Evolutionary conservation across 164 flowering plant species (phyloP), one percentile per base, ranked within the genome.

Genomic region (Aristolochia fimbriata): DNA sequence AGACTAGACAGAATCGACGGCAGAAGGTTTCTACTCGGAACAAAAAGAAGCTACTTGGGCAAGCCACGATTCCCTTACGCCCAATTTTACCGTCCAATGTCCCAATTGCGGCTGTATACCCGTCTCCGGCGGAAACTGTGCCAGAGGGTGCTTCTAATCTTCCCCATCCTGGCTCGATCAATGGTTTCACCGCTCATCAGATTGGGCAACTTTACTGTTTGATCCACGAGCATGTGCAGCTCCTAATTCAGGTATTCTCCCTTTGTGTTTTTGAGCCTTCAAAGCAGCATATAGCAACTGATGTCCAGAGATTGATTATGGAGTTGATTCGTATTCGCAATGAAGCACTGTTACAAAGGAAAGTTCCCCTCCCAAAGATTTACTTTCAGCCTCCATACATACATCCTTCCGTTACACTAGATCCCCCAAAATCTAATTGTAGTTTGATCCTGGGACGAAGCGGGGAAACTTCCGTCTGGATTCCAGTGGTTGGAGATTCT

Each of bases 161-260:
- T 58, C 60, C 59, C 33, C 72, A 67, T 51, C 70, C 68, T 62
- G 75, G 68, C 59, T 49, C 55, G 15, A 20, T 70, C 20, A 80
- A 68, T 66, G 89, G 87, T 23, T 94, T 94, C 57, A 76, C 83
- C 61, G 79, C 81, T 11, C 78, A 81, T 66, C 99, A 94, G 65
- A 77, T 91, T 45, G 96, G 93, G 53, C 91, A 94, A 68, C 75
- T 94, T 75, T 75, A 88, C 68, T 77, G 86, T 76, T 72, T 94
- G 67, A 79, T 91, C 61, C 81, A 91, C 64, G 99, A 94, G 76
- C 97, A 94, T 67, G 80, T 84, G 48, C 99, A 94, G 62, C 93
- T 94, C 64, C 91, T 91, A 65, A 72, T 91, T 75, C 99, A 94
- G 77, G 77, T 85, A 25, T 84, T 76, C 72, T 81, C 97, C 63